Base-by-base conservation (phyloP, 1,139 yeast species). In the Spathaspora sp. region DNA sequence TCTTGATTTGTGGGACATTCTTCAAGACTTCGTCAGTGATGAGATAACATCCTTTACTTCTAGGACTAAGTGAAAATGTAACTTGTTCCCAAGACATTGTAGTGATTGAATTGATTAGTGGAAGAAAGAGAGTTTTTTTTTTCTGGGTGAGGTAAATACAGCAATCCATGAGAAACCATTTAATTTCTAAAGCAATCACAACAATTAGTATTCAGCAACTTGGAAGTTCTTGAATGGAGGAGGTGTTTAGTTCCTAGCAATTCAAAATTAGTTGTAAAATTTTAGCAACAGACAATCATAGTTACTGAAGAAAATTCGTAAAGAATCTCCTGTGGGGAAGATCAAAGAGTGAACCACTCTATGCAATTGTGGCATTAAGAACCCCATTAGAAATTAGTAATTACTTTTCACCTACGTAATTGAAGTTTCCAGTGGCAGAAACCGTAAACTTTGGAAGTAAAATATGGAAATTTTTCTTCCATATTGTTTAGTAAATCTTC, bases 21-120 rank as follows among this genome's bases (percentile, higher is more conserved):
- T 57, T 42, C 18, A 75, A 50, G 3, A 87, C 74, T 54, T 86
- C 93, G 41, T 84, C 82, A 1, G 91, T 86, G 46, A 87, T 76
- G 29, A 87, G 72, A 60, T 87, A 85, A 52, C 83, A 77, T 2
- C 95, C 95, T 54, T 84, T 78, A 8, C 82, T 60, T 43, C 86
- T 75, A 2, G 89, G 75, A 10, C 76, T 57, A 31, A 87, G 70
- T 7, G 83, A 60, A 59, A 86, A 77, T 42, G 76, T 78, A 38
- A 68, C 73, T 56, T 86, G 85, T 39, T 74, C 78, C 85, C 85
- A 81, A 15, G 53, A 45, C 51, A 51, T 52, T 24, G 34, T 43
- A 13, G 34, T 43, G 7, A 13, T 3, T 37, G 39, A 16, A 3
- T 13, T 17, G 41, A 24, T 27, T 25, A 13, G 16, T 31, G 5